These are phyloP conservation scores for Diversispora eburnea DNA, from an alignment of 192 early-diverging fungal genomes.

Conservation along the genomic window DNA sequence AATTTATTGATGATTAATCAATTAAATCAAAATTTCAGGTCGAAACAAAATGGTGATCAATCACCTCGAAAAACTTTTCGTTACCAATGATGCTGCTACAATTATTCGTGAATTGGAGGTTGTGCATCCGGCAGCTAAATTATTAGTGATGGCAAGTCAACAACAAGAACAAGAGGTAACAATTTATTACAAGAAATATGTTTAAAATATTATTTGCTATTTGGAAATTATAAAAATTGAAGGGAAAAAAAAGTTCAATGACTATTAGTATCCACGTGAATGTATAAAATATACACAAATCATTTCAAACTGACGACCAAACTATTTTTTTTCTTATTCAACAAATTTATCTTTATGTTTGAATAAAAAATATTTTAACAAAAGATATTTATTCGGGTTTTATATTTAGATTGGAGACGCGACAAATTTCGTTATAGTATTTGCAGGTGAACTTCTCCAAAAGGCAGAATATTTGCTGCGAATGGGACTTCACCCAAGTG, in stretches of 20 bases:
- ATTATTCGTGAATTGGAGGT: slow-evolving; percentile 98
- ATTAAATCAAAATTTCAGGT: slow-evolving; percentile 43
- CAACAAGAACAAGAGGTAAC: slow-evolving; percentile 92
- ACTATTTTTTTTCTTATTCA: neutral
- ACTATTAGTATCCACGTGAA: too few species aligned
- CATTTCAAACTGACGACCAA: neutral
- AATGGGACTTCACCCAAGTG: slow-evolving; percentile 93
- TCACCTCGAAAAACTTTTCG: slow-evolving; percentile 96
- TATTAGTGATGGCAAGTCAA: slow-evolving; percentile 93
- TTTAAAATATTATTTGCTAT: too few species aligned
- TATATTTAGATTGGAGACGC: slow-evolving; percentile 79
- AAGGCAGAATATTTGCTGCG: slow-evolving; percentile 88
- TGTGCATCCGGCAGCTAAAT: slow-evolving; percentile 94
- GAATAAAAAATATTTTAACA: too few species aligned
- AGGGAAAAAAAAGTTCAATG: too few species aligned
- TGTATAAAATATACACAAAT: too few species aligned
- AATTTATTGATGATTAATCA: neutral
- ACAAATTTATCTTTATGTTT: neutral
- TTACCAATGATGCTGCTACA: slow-evolving; percentile 98
- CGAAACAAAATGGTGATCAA: slow-evolving; percentile 99
- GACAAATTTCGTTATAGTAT: slow-evolving; percentile 93
- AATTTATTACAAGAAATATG: neutral
- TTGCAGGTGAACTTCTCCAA: slow-evolving; percentile 92
- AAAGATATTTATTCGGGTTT: neutral
- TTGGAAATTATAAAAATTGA: too few species aligned